A percentile compares a stretch with the other conserved stretches of the same genome.
Conservation (phyloP, 2,329 filamentous ascomycete species). For the Calcarisporium arbuscula region DNA sequence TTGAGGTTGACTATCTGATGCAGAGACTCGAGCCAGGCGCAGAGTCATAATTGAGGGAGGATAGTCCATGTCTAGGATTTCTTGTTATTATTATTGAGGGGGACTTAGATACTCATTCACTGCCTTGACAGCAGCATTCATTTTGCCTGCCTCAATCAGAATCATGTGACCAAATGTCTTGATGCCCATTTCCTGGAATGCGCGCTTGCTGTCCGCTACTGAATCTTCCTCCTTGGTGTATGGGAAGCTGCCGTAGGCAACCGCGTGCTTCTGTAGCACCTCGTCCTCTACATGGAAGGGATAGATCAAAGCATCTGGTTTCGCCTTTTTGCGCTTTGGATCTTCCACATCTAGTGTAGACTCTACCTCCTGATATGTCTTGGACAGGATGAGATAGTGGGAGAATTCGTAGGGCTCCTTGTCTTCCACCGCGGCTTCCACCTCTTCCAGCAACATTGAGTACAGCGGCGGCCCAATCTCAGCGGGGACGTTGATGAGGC, state of each 20-base stretch:
- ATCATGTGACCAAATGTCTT: constrained; percentile 79
- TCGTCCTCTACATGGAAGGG: constrained; percentile 98
- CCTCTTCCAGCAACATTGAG: constrained; percentile 86
- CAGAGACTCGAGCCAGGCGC: constrained; percentile 59
- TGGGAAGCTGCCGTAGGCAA: constrained; percentile 63
- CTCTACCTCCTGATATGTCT: constrained; percentile 84
- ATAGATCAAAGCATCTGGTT: constrained; percentile 57
- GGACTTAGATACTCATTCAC: constrained; percentile 67
- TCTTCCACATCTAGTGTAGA: constrained; percentile 67
- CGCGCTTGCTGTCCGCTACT: constrained; percentile 82
- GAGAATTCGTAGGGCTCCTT: constrained; percentile 89
- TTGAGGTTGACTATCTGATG: constrained; percentile 98
- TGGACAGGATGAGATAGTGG: constrained; percentile 86
- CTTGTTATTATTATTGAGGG: constrained; percentile 28
- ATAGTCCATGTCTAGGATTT: too few species aligned
- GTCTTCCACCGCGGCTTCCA: constrained; percentile 80
- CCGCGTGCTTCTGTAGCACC: constrained; percentile 69
- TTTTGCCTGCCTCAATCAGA: constrained; percentile 74
- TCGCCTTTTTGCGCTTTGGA: constrained; percentile 58
- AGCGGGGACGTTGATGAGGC: constrained; percentile 93
- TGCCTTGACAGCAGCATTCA: constrained; percentile 68
- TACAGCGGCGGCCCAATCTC: constrained; percentile 93
- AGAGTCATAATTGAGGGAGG: too few species aligned
- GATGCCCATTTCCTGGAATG: constrained; percentile 90
- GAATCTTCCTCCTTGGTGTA: constrained; percentile 79